A percentile compares a stretch with the other conserved stretches of the same genome.
Evolutionary conservation across 768 basidiomycete genomes (phyloP).

Genomic region (Dioszegia hungarica): DNA sequence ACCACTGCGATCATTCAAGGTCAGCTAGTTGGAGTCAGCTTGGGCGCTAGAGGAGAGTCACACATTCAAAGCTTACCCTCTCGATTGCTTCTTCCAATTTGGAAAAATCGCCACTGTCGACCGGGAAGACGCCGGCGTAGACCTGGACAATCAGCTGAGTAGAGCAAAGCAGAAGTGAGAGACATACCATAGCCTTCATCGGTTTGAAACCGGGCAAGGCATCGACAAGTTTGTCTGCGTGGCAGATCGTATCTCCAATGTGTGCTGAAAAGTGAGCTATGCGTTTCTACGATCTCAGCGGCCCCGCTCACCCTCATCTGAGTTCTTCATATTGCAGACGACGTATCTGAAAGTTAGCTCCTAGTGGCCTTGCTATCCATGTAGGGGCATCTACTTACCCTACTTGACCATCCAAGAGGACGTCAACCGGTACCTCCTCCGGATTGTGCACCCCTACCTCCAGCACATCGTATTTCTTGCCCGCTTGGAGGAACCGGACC

Average conservation of each 20-base stretch:
- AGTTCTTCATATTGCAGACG: slow-evolving; percentile 97
- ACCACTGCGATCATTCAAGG: slow-evolving; percentile 48
- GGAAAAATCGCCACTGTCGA: slow-evolving; percentile 82
- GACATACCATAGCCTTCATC: slow-evolving; percentile 80
- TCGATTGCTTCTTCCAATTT: slow-evolving; percentile 95
- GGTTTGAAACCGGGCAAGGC: slow-evolving; percentile 88
- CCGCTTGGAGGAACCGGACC: slow-evolving; percentile 75
- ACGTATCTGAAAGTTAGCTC: slow-evolving; percentile 20
- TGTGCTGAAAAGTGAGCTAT: slow-evolving; percentile 10
- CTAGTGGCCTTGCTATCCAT: background rate
- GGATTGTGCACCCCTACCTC: slow-evolving; percentile 88
- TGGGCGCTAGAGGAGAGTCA: too few relatives aligned
- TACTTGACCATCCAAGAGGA: slow-evolving; percentile 47
- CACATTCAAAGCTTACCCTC: slow-evolving; percentile 57
- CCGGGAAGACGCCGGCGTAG: slow-evolving; percentile 88
- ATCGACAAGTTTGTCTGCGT: slow-evolving; percentile 65
- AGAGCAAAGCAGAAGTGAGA: background rate
- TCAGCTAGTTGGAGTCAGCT: too few relatives aligned
- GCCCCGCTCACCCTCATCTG: slow-evolving; percentile 66
- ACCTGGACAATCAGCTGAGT: slow-evolving; percentile 57
- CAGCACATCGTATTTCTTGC: slow-evolving; percentile 81
- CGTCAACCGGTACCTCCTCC: slow-evolving; percentile 68
- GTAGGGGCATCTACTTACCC: slow-evolving; percentile 20
- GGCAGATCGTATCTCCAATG: slow-evolving; percentile 90
- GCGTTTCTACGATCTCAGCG: background rate